Conservation (phyloP, 257 asterid genomes). For the Primulina eburnea region DNA sequence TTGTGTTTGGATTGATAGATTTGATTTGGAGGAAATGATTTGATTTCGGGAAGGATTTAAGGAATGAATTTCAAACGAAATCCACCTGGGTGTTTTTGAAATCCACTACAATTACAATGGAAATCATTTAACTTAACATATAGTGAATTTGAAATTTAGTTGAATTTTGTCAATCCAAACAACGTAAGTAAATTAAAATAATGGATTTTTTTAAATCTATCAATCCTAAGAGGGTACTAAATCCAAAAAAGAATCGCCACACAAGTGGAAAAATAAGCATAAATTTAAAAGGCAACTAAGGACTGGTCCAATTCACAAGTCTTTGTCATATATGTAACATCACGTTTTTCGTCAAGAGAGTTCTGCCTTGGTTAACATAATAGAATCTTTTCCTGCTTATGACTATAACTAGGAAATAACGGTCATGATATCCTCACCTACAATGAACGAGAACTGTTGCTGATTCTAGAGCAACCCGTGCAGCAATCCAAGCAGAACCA, state of each 20-base stretch:
- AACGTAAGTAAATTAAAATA: too few relatives aligned
- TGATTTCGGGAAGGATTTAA: too few relatives aligned
- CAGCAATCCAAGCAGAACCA: constrained; percentile 99
- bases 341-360: not conserved
- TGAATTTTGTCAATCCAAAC: too few relatives aligned
- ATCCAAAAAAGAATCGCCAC: constrained; percentile 1
- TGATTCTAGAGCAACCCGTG: constrained; percentile 92
- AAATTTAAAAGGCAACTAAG: not conserved
- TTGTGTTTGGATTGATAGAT: too few relatives aligned
- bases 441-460: constrained; percentile 98
- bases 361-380: constrained; percentile 1
- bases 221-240: too few relatives aligned
- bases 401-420: constrained; percentile 8
- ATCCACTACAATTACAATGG: too few relatives aligned
- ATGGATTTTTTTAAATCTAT: too few relatives aligned
- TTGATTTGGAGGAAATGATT: too few relatives aligned
- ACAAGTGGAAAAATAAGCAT: not conserved
- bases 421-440: constrained; percentile 54
- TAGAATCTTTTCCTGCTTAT: not conserved
- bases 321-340: not conserved
- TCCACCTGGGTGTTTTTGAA: too few relatives aligned
- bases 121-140: too few relatives aligned
- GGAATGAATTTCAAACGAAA: too few relatives aligned
- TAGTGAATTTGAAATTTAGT: too few relatives aligned
- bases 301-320: not conserved